Evolutionary conservation across 345 rosid genomes (phyloP).

Genomic region (Hevea brasiliensis): DNA sequence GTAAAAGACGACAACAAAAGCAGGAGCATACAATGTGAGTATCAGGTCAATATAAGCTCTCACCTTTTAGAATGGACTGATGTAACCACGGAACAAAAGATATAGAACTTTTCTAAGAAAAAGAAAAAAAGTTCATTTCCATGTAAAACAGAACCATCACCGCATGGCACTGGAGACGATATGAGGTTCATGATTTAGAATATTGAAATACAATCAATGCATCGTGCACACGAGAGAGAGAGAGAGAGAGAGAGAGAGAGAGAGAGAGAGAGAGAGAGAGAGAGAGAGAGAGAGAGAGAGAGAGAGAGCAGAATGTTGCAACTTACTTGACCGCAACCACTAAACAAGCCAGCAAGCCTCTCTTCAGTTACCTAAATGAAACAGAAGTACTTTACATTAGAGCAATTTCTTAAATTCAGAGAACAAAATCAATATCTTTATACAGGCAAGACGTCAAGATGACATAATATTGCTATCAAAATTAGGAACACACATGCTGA

Average conservation of each 20-base stretch:
- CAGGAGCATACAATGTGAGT: neutral
- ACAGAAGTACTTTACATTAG: neutral
- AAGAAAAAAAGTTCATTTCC: neutral
- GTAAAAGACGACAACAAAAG: neutral
- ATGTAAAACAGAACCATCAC: neutral
- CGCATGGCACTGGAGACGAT: neutral
- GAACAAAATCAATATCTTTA: conserved; percentile 4
- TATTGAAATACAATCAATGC: neutral
- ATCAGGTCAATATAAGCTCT: neutral
- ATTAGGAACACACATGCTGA: conserved; percentile 45
- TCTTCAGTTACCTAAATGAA: conserved; percentile 77
- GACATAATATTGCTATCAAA: neutral
- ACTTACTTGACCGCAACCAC: conserved; percentile 79
- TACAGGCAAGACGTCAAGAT: conserved; percentile 3
- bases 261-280: neutral
- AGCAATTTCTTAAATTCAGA: conserved; percentile 6
- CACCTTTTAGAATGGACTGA: neutral
- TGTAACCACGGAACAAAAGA: neutral
- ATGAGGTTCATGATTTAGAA: neutral
- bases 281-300: neutral
- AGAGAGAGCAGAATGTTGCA: conserved; percentile 10
- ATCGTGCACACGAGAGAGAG: neutral
- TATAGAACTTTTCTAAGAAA: neutral
- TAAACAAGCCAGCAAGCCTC: conserved; percentile 76
- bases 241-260: neutral